Base-by-base conservation (phyloP, 208 protist species). In the Wallacemonas rigidus region DNA sequence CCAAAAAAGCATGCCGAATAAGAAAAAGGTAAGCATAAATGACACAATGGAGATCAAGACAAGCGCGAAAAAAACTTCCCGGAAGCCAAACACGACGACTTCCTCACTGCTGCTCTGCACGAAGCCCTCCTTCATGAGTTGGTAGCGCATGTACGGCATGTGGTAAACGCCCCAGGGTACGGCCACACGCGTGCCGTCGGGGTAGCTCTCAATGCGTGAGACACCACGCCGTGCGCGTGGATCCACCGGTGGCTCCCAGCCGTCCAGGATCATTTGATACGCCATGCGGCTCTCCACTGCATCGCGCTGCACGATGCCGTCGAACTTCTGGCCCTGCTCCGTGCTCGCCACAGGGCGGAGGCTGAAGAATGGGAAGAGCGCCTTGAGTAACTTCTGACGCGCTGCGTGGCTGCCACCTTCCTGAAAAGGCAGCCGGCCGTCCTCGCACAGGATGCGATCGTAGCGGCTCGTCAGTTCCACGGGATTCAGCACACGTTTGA, bases 161-260 rank as follows among this genome's bases (percentile, higher is more conserved):
- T 95, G 91, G 41, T 93, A 95, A 48, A 95, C 87, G 15, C 88
- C 87, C 89, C 91, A 95, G 11, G 91, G 88, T 41, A 89, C 82
- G 14, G 71, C 83, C 14, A 90, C 83, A 1, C 78, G 73, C 2
- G 81, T 91, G 54, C 72, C 79, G n/a, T 86, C 79, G n/a, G 84
- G 55, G 74, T 95, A 95, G 9, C 67, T 79, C 41, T 85, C 87
- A 61, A 95, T 92, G 61, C 91, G 84, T 71, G 89, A 86, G 41
- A 94, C 75, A 2, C 72, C 91, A 36, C 91, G 91, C 2, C 91
- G 84, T 7, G 88, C 91, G 12, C 91, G 85, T 43, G 91, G 88
- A 67, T 95, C 91, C 36, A 94, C 81, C 3, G 88, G 88, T 1
- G 91, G 91, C 38, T 91, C 81, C 51, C 76, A 82, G 35, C 81